A percentile compares a stretch with the other conserved stretches of the same genome.
Conservation (phyloP, 345 rosid genomes). For the Abelmoschus esculentus region DNA sequence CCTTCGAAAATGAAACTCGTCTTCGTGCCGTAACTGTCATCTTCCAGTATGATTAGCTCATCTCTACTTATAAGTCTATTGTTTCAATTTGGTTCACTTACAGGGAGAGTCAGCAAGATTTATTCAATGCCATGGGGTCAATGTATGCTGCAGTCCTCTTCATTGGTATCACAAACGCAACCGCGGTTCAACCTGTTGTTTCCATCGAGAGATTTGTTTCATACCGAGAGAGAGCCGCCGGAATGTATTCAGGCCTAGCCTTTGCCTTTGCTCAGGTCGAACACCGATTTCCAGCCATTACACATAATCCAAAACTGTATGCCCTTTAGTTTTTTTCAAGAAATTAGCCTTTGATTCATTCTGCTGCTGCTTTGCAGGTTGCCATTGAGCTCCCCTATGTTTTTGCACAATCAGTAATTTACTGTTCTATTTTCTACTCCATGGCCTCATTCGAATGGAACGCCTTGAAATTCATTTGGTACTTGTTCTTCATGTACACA, state of each 20-base stretch:
- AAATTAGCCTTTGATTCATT: not conserved
- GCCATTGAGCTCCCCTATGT: conserved; percentile 92
- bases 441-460: conserved; percentile 91
- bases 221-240: conserved; percentile 90
- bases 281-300: not conserved
- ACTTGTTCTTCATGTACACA: conserved; percentile 87
- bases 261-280: conserved; percentile 92
- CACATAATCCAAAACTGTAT: not conserved
- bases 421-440: conserved; percentile 73
- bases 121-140: conserved; percentile 93
- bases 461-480: conserved; percentile 74
- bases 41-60: not conserved
- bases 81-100: not conserved
- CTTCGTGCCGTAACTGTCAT: not conserved
- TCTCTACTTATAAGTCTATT: conserved; percentile 1
- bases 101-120: conserved; percentile 79
- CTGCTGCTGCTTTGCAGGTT: conserved; percentile 41
- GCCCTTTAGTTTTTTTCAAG: not conserved
- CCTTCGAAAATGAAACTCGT: not conserved
- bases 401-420: conserved; percentile 61
- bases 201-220: conserved; percentile 92
- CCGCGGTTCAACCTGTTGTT: conserved; percentile 96
- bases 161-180: conserved; percentile 83
- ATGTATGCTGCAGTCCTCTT: conserved; percentile 85
- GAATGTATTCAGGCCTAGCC: conserved; percentile 89